A percentile compares a stretch with the other conserved stretches of the same genome.
phyloP scores from a whole-genome alignment of 2,329 filamentous ascomycete species.

The Lachnellula arida region DNA sequence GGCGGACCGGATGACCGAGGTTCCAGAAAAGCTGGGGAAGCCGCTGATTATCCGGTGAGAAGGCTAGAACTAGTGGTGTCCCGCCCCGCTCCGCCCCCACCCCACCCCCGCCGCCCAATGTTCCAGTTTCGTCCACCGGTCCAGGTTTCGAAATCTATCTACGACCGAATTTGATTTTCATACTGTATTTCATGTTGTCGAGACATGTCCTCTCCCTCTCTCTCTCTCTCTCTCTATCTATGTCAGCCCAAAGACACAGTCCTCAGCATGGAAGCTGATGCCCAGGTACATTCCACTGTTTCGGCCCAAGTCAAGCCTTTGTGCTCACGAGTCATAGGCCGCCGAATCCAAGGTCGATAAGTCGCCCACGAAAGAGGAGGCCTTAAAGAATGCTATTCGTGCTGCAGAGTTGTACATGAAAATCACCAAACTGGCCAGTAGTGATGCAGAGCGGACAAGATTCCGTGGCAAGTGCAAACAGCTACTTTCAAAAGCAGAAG shows the following conservation, averaged over 20 bases:
- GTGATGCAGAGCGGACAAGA: slow-evolving; percentile 58
- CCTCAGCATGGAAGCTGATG: slow-evolving; percentile 42
- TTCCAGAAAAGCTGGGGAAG: not conserved
- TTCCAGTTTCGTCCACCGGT: not conserved
- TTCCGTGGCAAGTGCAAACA: slow-evolving; percentile 65
- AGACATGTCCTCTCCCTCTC: not conserved
- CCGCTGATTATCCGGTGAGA: not conserved
- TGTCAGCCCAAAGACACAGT: not conserved
- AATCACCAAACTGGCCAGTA: slow-evolving; percentile 59
- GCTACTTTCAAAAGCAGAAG: slow-evolving; percentile 68
- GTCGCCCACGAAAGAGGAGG: slow-evolving; percentile 53
- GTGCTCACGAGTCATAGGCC: slow-evolving; percentile 38
- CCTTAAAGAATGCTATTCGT: slow-evolving; percentile 69
- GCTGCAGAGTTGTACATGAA: slow-evolving; percentile 80
- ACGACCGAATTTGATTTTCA: no score
- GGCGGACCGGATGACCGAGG: not conserved
- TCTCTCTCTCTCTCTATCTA: not conserved
- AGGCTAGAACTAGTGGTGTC: no score
- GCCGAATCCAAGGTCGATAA: slow-evolving; percentile 48
- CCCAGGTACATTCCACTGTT: slow-evolving; percentile 34
- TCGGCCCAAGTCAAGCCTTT: not conserved
- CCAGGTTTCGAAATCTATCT: no score
- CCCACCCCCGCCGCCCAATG: no score
- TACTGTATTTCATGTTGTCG: no score
- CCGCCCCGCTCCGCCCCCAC: no score